phyloP scores from a whole-genome alignment of 352 stramenopile genomes.

The Paralagenidium karlingii region DNA sequence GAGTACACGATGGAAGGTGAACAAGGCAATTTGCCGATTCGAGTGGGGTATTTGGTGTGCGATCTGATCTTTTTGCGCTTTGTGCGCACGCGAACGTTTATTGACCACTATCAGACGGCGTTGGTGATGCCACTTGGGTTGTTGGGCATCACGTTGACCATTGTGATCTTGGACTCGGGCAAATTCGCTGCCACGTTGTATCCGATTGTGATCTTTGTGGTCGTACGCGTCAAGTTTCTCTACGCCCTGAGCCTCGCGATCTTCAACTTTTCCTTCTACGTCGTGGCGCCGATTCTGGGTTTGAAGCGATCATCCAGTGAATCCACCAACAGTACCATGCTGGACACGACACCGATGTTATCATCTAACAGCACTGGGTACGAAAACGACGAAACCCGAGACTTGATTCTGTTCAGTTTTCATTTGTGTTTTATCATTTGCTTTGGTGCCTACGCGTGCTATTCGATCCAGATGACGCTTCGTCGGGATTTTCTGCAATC shows the following conservation, averaged over 20 bases:
- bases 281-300: slow-evolving; percentile 39
- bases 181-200: slow-evolving; percentile 75
- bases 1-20: slow-evolving; percentile 55
- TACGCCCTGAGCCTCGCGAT: slow-evolving; percentile 59
- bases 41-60: slow-evolving; percentile 49
- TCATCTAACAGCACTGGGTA: too few species aligned
- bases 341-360: slow-evolving; percentile 5
- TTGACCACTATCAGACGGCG: slow-evolving; percentile 58
- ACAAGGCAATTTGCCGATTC: slow-evolving; percentile 46
- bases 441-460: slow-evolving; percentile 63
- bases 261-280: slow-evolving; percentile 74
- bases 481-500: slow-evolving; percentile 72
- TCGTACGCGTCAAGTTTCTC: slow-evolving; percentile 77
- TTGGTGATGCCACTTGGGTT: slow-evolving; percentile 61
- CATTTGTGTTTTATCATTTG: slow-evolving; percentile 69
- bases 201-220: slow-evolving; percentile 64
- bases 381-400: slow-evolving; percentile 2
- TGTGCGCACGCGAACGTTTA: slow-evolving; percentile 47
- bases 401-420: slow-evolving; percentile 49
- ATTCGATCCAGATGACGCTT: slow-evolving; percentile 78
- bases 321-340: slow-evolving; percentile 7
- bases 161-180: slow-evolving; percentile 74
- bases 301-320: too few species aligned
- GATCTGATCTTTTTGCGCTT: slow-evolving; percentile 62
- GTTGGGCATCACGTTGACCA: slow-evolving; percentile 60